Evolutionary conservation across 345 rosid genomes (phyloP), one percentile per base, ranked within the genome.

Genomic region (Arabidopsis suecica): DNA sequence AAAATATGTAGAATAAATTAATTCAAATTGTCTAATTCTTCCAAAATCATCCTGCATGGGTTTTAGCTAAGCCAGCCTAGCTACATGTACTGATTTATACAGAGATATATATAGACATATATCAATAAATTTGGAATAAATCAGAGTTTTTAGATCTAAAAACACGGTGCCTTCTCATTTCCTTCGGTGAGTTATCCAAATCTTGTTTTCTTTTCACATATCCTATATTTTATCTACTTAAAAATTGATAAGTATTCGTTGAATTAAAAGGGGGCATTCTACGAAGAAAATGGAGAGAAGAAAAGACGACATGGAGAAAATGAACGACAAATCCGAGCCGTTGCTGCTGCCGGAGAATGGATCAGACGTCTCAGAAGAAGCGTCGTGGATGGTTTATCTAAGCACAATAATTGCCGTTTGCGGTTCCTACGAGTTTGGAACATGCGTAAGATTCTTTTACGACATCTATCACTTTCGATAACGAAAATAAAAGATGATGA

Each of bases 381-480:
- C 59, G 2, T 66, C 84, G 14, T 54, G 81, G 62, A 83, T 83
- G 86, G 90, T 86, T 78, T 68, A 38, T 32, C 68, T 86, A 47
- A 83, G 88, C 79, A 84, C 90, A 5, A 75, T 66, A 68, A 55
- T 86, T 48, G 88, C 88, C 11, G 84, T 86, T 69, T 84, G 85
- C 76, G 90, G 86, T 30, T 83, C 90, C 61, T 83, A 59, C 53
- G 83, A 71, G 65, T 84, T 83, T 38, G 90, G 90, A 55, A 66
- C 82, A 5, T 80, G 88, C 73, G 90, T 86, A 82, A 68, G 86
- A 38, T 16, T 10, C 44, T 2, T 33, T 9, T 18, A 22, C 28
- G 1, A 32, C 0, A 9, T 45, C 16, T 25, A 2, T 53, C 14
- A 3, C 7, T 23, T 69, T 28, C 32, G 32, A 28, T 28, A 3